Conservation (phyloP, 2,329 filamentous ascomycete genomes). For the Ustilaginoidea virens region DNA sequence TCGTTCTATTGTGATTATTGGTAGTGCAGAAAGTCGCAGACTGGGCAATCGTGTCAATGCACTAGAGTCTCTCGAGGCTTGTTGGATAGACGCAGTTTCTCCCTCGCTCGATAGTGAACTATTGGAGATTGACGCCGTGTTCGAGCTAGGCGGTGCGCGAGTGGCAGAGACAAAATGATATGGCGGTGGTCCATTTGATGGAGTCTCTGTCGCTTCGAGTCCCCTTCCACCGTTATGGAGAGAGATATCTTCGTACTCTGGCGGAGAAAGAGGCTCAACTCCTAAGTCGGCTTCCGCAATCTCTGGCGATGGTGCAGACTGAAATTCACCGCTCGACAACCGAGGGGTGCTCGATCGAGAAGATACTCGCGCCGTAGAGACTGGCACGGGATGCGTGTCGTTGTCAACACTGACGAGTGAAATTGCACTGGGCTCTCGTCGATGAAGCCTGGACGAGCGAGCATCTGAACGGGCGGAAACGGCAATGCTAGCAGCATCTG, state of each 20-base stretch:
- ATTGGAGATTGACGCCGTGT: conserved; percentile 9
- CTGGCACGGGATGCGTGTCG: conserved; percentile 24
- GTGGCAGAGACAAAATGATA: conserved; percentile 26
- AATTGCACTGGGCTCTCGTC: conserved; percentile 32
- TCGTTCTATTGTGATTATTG: conserved; percentile 28
- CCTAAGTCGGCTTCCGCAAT: conserved; percentile 35
- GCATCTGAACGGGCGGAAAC: conserved; percentile 18
- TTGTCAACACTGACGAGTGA: conserved; percentile 40
- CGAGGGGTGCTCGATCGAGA: conserved; percentile 29
- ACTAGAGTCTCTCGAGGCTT: conserved; percentile 17
- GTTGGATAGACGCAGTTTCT: background rate
- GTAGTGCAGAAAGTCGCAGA: conserved; percentile 31
- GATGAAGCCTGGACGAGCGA: conserved; percentile 19
- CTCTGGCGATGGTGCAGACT: conserved; percentile 36
- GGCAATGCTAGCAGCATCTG: conserved; percentile 52
- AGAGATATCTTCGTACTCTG: conserved; percentile 37
- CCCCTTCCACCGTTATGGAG: conserved; percentile 22
- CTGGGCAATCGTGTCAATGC: conserved; percentile 35
- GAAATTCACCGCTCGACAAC: conserved; percentile 14
- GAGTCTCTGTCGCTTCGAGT: conserved; percentile 23
- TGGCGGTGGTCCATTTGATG: conserved; percentile 33
- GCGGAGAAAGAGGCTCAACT: conserved; percentile 32
- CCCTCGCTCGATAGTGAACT: conserved; percentile 1
- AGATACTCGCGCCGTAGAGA: conserved; percentile 22
- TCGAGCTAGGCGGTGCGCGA: conserved; percentile 12